Conservation (phyloP, 2,329 filamentous ascomycete species). For the Diaporthe vexans region DNA sequence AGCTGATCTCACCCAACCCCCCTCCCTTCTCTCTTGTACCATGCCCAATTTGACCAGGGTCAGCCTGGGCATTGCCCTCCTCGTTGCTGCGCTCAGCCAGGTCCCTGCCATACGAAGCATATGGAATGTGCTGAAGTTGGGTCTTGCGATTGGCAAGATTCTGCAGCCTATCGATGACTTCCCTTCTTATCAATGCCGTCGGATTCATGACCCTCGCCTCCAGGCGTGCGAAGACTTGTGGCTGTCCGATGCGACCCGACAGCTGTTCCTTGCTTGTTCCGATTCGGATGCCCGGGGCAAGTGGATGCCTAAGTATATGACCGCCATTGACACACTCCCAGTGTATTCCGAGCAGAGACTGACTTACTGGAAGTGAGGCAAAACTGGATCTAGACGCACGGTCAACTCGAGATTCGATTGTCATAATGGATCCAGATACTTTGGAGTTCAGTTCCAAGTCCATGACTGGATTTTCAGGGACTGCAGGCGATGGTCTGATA, state of each 20-base stretch:
- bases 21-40: too few relatives aligned
- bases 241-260: slow-evolving; percentile 49
- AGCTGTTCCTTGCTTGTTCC: slow-evolving; percentile 51
- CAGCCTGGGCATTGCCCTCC: slow-evolving; percentile 1
- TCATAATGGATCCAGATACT: slow-evolving; percentile 47
- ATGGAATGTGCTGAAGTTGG: slow-evolving; percentile 42
- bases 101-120: slow-evolving; percentile 1
- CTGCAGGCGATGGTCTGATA: too few relatives aligned
- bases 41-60: slow-evolving; percentile 4
- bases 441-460: too few relatives aligned
- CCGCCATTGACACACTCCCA: neutral
- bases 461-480: too few relatives aligned
- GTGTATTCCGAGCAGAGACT: neutral
- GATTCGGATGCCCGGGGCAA: slow-evolving; percentile 42
- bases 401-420: slow-evolving; percentile 50
- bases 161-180: slow-evolving; percentile 49
- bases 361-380: slow-evolving; percentile 15
- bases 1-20: too few relatives aligned
- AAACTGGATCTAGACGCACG: slow-evolving; percentile 49
- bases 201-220: slow-evolving; percentile 47
- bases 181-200: slow-evolving; percentile 48
- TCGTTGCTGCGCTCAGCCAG: slow-evolving; percentile 24
- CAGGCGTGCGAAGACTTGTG: slow-evolving; percentile 53
- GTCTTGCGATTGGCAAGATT: slow-evolving; percentile 45
- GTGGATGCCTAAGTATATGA: slow-evolving; percentile 48